These are phyloP conservation scores for Thalassiosira hispida DNA, from an alignment of 352 stramenopile species.

Conservation along the genomic window DNA sequence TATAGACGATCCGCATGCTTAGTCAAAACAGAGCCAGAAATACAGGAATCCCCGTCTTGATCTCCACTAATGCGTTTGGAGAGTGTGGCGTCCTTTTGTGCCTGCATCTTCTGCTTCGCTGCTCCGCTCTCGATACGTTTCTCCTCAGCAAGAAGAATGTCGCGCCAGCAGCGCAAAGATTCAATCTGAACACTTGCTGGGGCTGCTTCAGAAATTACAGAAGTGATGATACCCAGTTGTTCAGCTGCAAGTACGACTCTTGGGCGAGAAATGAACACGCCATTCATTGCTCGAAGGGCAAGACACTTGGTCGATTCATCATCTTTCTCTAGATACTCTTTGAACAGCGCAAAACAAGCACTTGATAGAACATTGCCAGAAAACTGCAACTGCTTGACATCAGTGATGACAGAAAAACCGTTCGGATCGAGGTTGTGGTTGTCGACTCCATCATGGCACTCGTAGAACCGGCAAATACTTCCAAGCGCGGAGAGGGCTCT, in stretches of 20 bases:
- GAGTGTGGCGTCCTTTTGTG: conserved; percentile 69
- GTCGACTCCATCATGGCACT: conserved; percentile 40
- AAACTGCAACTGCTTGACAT: conserved; percentile 47
- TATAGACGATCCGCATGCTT: conserved; percentile 78
- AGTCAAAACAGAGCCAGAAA: conserved; percentile 82
- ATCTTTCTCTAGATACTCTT: conserved; percentile 69
- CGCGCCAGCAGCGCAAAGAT: conserved; percentile 73
- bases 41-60: conserved; percentile 84
- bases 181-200: conserved; percentile 70
- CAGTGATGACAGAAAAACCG: conserved; percentile 33
- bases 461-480: conserved; percentile 71
- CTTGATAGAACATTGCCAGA: conserved; percentile 57
- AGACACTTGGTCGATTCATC: conserved; percentile 72
- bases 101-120: conserved; percentile 76
- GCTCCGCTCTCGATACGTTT: conserved; percentile 78
- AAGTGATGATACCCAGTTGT: conserved; percentile 70
- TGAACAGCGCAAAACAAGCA: conserved; percentile 74
- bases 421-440: conserved; percentile 43
- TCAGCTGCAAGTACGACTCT: conserved; percentile 75
- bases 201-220: conserved; percentile 66
- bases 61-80: conserved; percentile 83
- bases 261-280: conserved; percentile 80
- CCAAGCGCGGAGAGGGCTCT: conserved; percentile 75
- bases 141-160: conserved; percentile 82
- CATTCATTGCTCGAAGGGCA: conserved; percentile 73